A percentile compares a stretch with the other conserved stretches of the same genome.
These are phyloP conservation scores for Trypanosoma brucei DNA, from an alignment of 208 protist species.

Conservation along the genomic window DNA sequence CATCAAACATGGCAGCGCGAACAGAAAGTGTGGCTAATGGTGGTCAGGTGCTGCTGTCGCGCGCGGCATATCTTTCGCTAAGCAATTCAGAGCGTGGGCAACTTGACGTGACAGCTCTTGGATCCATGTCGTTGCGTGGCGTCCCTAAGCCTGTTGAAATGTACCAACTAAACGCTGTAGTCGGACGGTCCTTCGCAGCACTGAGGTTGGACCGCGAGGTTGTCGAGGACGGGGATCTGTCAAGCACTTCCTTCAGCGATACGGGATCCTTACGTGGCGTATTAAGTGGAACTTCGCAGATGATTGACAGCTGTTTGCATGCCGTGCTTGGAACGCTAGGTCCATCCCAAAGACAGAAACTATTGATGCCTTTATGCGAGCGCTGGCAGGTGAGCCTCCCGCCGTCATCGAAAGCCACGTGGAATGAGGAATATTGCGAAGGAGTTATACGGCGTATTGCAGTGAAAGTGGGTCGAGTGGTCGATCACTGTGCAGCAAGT, in stretches of 20 bases:
- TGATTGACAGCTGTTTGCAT: not conserved
- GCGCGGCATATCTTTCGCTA: constrained; percentile 11
- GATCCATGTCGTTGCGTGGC: constrained; percentile 33
- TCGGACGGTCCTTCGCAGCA: constrained; percentile 24
- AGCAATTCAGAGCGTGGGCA: constrained; percentile 32
- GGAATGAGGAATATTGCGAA: not conserved
- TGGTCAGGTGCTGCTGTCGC: not conserved
- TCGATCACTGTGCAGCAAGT: not conserved
- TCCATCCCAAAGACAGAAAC: not conserved
- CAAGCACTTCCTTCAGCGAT: not conserved
- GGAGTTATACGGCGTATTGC: not conserved
- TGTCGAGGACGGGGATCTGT: not conserved
- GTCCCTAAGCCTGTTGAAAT: constrained; percentile 42
- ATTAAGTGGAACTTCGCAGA: not conserved
- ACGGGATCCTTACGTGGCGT: not conserved
- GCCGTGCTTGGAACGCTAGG: not conserved
- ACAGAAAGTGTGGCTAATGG: not conserved
- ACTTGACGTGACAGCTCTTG: constrained; percentile 11
- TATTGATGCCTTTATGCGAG: not conserved
- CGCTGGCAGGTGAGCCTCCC: not conserved
- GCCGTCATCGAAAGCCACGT: not conserved
- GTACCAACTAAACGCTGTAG: constrained; percentile 41
- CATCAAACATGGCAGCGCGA: not conserved
- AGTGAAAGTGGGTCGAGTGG: not conserved
- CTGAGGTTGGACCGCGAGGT: constrained; percentile 43